These are phyloP conservation scores for Camellia sinensis DNA, from an alignment of 148 eudicot genomes.

Conservation along the genomic window DNA sequence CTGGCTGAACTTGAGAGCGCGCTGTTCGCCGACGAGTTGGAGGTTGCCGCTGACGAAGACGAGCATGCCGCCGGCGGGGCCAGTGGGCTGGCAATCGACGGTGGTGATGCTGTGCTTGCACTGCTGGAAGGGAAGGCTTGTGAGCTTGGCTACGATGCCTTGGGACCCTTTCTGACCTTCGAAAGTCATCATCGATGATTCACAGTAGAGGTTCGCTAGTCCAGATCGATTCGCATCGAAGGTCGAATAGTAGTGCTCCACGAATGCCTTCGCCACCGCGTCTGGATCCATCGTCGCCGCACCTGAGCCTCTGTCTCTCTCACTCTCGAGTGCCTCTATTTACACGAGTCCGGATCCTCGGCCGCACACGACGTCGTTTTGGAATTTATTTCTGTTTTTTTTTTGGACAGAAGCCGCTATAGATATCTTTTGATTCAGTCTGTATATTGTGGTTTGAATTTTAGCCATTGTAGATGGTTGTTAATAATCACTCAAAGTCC, in stretches of 20 bases:
- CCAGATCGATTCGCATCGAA: conserved; percentile 48
- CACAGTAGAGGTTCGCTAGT: conserved; percentile 39
- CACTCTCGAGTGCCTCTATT: too few species aligned
- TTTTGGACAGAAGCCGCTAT: background rate
- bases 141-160: conserved; percentile 47
- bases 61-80: conserved; percentile 28
- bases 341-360: too few species aligned
- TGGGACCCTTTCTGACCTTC: conserved; percentile 53
- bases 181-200: conserved; percentile 47
- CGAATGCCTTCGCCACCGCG: conserved; percentile 49
- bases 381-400: too few species aligned
- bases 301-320: background rate
- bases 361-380: too few species aligned
- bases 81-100: conserved; percentile 35
- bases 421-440: background rate
- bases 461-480: background rate
- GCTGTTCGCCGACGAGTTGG: conserved; percentile 29
- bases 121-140: conserved; percentile 46
- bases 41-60: conserved; percentile 35
- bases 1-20: conserved; percentile 32
- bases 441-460: background rate
- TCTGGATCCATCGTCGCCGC: conserved; percentile 45
- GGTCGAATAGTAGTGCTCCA: conserved; percentile 52
- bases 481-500: background rate
- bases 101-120: conserved; percentile 50